Base-by-base conservation (phyloP, 2,329 filamentous ascomycete species). In the Colletotrichum spaethianum region DNA sequence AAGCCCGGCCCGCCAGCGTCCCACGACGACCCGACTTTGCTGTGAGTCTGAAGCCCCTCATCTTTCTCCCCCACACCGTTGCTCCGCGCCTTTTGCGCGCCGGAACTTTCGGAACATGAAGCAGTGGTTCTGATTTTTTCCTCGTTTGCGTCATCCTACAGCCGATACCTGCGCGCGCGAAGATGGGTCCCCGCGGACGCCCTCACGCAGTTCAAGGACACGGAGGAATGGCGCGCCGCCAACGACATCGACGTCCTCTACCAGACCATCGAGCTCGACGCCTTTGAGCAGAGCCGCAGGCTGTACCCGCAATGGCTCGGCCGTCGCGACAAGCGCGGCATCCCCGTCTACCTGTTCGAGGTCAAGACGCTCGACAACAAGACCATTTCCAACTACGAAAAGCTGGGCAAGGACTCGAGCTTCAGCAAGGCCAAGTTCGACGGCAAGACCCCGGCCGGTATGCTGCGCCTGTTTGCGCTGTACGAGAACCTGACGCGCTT, bases 281-380 rank as follows among this genome's bases (percentile, higher is more conserved):
- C 94, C 67, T 98, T 95, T 80, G 94, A 98, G 82, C 88, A 93
- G 78, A 93, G 93, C 73, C 88, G 93, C 69, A 88, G 90, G 75
- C 87, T 98, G 93, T 98, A 98, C 79, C 95, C 95, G 31, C 94
- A 98, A 90, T 98, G 95, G 93, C 97, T 94, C 26, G 96, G 96
- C 67, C 93, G 95, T 75, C 91, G 95, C 76, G 96, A 98, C 83
- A 93, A 91, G n/a, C 72, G 95, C 76, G 96, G 96, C 75, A 98
- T 98, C 74, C 96, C 96, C 9, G 88, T 98, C 76, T 98, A 96
- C 82, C 90, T 98, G 73, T 98, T 93, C 83, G 94, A 97, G 83
- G 94, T 98, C 80, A 90, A 90, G 73, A 90, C 93, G 71, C 89
- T 98, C 77, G 93, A 97, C 84, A 89, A 88, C 79, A 97, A 97